Evolutionary conservation across 257 asterid species (phyloP).

Genomic region (Gentiana macrophylla): DNA sequence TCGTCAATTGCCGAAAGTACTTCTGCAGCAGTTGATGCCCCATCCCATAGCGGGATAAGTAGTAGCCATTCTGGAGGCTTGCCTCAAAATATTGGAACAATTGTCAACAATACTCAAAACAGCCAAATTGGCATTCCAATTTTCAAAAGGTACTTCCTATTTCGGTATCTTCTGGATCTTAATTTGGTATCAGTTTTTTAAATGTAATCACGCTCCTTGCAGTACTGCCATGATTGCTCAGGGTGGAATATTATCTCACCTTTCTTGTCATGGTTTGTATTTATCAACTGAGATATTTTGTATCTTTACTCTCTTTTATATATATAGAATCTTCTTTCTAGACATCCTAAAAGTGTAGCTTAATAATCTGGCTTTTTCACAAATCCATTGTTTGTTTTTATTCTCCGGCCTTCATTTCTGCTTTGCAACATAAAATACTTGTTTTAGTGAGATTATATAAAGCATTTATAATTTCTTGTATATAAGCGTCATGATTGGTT

Average conservation of each 20-base stretch:
- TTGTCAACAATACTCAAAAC: constrained; percentile 28
- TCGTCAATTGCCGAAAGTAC: constrained; percentile 28
- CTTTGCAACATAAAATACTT: background rate
- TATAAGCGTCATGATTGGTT: too few species aligned
- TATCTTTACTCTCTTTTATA: background rate
- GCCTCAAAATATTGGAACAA: constrained; percentile 27
- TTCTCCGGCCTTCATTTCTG: background rate
- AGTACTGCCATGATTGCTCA: too few species aligned
- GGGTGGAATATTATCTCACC: background rate
- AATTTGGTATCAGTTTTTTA: background rate
- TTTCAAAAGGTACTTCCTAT: constrained; percentile 64
- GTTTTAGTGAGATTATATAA: too few species aligned
- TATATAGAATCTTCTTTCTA: background rate
- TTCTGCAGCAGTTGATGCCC: constrained; percentile 40
- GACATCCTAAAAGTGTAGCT: background rate
- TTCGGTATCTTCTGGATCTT: constrained; percentile 2
- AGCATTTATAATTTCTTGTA: too few species aligned
- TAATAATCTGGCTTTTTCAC: background rate
- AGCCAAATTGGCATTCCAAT: constrained; percentile 51
- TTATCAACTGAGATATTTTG: background rate
- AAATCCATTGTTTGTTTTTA: background rate
- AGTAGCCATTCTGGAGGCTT: constrained; percentile 28
- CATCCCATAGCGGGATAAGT: constrained; percentile 40
- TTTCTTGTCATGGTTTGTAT: background rate
- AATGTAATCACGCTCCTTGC: too few species aligned